phyloP scores from a whole-genome alignment of 352 stramenopile species.

The Phytophthora agathidicida region DNA sequence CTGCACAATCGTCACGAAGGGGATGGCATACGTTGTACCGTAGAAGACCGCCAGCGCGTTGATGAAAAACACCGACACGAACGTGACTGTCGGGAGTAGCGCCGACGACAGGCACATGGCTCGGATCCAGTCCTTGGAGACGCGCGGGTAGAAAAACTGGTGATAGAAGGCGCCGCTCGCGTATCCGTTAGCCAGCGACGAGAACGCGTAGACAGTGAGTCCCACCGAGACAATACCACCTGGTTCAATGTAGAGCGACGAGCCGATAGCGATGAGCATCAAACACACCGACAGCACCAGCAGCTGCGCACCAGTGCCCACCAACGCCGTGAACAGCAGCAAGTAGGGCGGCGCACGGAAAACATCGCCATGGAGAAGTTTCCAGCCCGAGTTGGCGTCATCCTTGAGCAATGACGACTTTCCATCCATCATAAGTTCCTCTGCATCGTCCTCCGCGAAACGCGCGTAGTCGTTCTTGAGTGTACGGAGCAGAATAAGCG shows the following conservation, averaged over 20 bases:
- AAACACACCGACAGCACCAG: slow-evolving; percentile 93
- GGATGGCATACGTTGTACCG: slow-evolving; percentile 87
- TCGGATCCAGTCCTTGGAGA: slow-evolving; percentile 91
- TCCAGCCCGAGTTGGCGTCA: slow-evolving; percentile 93
- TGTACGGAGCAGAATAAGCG: slow-evolving; percentile 94
- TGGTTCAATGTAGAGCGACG: slow-evolving; percentile 96
- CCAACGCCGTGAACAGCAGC: slow-evolving; percentile 94
- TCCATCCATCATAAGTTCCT: slow-evolving; percentile 85
- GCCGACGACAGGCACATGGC: slow-evolving; percentile 86
- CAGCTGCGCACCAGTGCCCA: slow-evolving; percentile 96
- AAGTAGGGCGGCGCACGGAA: slow-evolving; percentile 94
- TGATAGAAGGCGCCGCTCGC: slow-evolving; percentile 91
- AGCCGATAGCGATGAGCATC: slow-evolving; percentile 96
- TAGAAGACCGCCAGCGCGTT: slow-evolving; percentile 84
- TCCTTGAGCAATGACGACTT: slow-evolving; percentile 84
- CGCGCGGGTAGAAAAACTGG: slow-evolving; percentile 92
- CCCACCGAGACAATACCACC: slow-evolving; percentile 96
- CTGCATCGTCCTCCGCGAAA: slow-evolving; percentile 88
- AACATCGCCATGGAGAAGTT: slow-evolving; percentile 95
- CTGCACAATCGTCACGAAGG: slow-evolving; percentile 87
- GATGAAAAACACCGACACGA: slow-evolving; percentile 90
- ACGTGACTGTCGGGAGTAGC: slow-evolving; percentile 78
- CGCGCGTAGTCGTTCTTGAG: slow-evolving; percentile 95
- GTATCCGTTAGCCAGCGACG: slow-evolving; percentile 90
- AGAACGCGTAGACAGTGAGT: slow-evolving; percentile 95